These are phyloP conservation scores for Pontederia crassipes DNA, from an alignment of 176 grass and related monocot genomes.

Conservation along the genomic window DNA sequence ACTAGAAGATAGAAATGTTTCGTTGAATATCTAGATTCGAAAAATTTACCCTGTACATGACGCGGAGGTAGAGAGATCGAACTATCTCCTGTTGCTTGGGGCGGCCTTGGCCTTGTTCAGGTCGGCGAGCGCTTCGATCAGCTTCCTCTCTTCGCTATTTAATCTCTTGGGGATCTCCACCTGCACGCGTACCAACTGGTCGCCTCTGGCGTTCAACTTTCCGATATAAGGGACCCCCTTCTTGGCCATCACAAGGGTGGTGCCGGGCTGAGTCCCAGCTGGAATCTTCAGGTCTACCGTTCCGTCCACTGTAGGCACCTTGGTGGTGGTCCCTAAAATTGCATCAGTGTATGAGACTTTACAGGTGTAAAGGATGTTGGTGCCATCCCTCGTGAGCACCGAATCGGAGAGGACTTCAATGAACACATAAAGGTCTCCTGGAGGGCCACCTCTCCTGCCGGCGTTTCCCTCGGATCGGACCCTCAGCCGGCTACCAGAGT, in stretches of 20 bases:
- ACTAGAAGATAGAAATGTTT: too few relatives aligned
- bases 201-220: conserved; percentile 73
- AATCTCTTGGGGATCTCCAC: conserved; percentile 95
- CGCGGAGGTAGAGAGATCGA: too few relatives aligned
- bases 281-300: conserved; percentile 92
- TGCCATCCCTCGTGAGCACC: conserved; percentile 85
- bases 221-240: conserved; percentile 83
- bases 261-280: conserved; percentile 71
- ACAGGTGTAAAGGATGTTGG: conserved; percentile 84
- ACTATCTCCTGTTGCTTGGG: conserved; percentile 54
- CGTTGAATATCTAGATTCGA: too few relatives aligned
- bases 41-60: too few relatives aligned
- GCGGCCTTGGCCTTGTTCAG: conserved; percentile 51
- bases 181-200: conserved; percentile 89
- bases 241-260: conserved; percentile 94
- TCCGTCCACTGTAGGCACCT: conserved; percentile 91
- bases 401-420: conserved; percentile 88
- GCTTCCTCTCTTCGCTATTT: conserved; percentile 72
- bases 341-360: conserved; percentile 98
- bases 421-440: conserved; percentile 96
- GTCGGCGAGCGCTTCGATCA: conserved; percentile 79
- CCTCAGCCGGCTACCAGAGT: conserved; percentile 89
- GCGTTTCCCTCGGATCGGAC: conserved; percentile 92
- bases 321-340: conserved; percentile 80
- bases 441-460: conserved; percentile 76